Percentiles rank a stretch among this genome's conserved stretches.
These are phyloP conservation scores for Talaromyces sp. DNA, from an alignment of 2,329 filamentous ascomycete species.

Conservation along the genomic window DNA sequence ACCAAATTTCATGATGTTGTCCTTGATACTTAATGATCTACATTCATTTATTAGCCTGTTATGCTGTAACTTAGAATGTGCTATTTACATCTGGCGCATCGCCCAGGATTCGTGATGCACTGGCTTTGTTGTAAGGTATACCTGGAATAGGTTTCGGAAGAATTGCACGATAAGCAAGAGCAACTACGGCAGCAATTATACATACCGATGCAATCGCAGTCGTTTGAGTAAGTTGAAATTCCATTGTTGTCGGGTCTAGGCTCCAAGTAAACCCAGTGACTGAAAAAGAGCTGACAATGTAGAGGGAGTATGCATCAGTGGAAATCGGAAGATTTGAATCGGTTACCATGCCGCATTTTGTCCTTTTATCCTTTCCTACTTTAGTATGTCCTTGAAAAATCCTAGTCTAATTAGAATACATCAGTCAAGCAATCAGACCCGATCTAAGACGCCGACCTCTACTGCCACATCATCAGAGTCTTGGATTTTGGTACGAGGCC, in stretches of 20 bases:
- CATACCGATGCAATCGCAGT: not conserved
- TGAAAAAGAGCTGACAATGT: not conserved
- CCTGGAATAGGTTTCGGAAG: slow-evolving; percentile 10
- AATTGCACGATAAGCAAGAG: not conserved
- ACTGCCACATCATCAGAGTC: not conserved
- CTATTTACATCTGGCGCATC: not conserved
- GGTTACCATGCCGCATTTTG: not conserved
- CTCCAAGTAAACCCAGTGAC: not conserved
- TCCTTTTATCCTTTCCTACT: not conserved
- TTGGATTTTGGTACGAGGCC: not conserved
- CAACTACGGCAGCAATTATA: not conserved
- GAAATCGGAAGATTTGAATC: not conserved
- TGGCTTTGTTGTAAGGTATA: slow-evolving; percentile 4
- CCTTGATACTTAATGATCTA: not conserved
- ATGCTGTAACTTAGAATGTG: not conserved
- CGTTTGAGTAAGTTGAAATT: not conserved
- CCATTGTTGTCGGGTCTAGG: not conserved
- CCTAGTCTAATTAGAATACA: not conserved
- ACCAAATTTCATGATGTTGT: not conserved
- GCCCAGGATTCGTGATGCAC: not conserved
- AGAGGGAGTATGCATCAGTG: not conserved
- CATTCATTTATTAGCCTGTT: not conserved
- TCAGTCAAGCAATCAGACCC: not conserved
- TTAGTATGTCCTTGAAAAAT: not conserved
- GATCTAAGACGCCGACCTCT: not conserved